A percentile compares a stretch with the other conserved stretches of the same genome.
These are phyloP conservation scores for Erigeron canadensis DNA, from an alignment of 129 eudicot species.

Conservation along the genomic window DNA sequence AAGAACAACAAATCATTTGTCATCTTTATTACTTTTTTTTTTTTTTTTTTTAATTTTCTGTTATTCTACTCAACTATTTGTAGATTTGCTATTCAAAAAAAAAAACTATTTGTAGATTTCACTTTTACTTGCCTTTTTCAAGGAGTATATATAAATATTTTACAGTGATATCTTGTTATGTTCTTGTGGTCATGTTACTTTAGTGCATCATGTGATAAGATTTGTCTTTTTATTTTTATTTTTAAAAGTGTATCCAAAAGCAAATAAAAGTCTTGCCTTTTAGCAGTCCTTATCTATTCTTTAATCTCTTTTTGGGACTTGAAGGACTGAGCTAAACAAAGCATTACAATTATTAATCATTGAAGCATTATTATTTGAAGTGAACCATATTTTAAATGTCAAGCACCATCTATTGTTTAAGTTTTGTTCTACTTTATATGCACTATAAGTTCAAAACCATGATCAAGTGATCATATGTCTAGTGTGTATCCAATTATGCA, in stretches of 20 bases:
- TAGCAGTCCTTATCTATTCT: slow-evolving; percentile 34
- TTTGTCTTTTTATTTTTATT: slow-evolving; percentile 22
- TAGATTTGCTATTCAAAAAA: too few relatives aligned
- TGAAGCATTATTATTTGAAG: slow-evolving; percentile 22
- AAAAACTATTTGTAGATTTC: slow-evolving; percentile 33
- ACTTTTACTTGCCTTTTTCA: slow-evolving; percentile 17
- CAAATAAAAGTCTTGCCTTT: slow-evolving; percentile 31
- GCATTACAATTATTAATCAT: slow-evolving; percentile 31
- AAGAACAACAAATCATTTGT: slow-evolving; percentile 25
- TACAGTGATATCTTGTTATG: slow-evolving; percentile 26
- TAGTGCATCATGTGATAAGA: slow-evolving; percentile 40
- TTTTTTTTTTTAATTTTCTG: neutral
- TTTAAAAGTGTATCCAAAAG: slow-evolving; percentile 23
- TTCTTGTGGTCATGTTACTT: slow-evolving; percentile 26
- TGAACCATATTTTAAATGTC: slow-evolving; percentile 6
- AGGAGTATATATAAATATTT: slow-evolving; percentile 35
- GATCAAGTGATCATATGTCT: slow-evolving; percentile 30
- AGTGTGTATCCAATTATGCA: slow-evolving; percentile 1
- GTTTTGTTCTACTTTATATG: slow-evolving; percentile 18
- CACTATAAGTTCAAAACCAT: slow-evolving; percentile 30
- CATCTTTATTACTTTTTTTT: slow-evolving; percentile 11
- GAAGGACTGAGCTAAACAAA: slow-evolving; percentile 27
- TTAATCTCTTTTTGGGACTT: slow-evolving; percentile 18
- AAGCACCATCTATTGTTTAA: slow-evolving; percentile 19
- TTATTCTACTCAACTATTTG: slow-evolving; percentile 18